Base-by-base conservation (phyloP, 768 basidiomycete species). In the Cantharellus anzutake region DNA sequence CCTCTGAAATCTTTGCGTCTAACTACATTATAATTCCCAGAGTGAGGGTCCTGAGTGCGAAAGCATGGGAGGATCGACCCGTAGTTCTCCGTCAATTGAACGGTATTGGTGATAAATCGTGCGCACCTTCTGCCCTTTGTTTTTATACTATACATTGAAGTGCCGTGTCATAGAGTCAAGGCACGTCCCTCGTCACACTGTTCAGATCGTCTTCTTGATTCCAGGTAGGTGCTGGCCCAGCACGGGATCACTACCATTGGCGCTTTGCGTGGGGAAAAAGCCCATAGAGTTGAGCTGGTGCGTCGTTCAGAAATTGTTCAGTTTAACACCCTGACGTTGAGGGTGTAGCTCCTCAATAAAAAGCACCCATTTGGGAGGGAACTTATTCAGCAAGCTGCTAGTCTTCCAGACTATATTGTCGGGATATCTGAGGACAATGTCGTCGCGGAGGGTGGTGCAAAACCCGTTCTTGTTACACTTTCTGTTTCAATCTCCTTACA, bases 71-170 rank as follows among this genome's bases (percentile, higher is more conserved):
- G 65, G 84, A 91, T 65, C 74, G 86, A 20, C 81, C 90, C 3
- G 73, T 82, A 11, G 84, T 94, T 4, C 76, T 98, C 59, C 78
- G 85, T 11, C 94, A 98, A 68, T 76, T 98, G 56, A 82, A 86
- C 41, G 80, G 82, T n/a, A 82, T 98, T 48, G 94, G 93, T 40
- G 88, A 91, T 67, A 90, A 89, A 78, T 88, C 86, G 87, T 89
- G 60, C 68, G 84, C 70, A 41, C 11, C 11, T 29, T 29, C 20
- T 29, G 11, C 11, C 44, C 44, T 48, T 48, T 48, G 11, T 29
- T 29, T 29, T 29, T 29, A 29, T 29, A 29, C 20, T 29, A 29
- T 29, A 29, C 20, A 29, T 29, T 11, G 7, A 55, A 55, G 11
- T 55, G 11, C 44, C 1, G 11, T 48, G 44, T 11, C 44, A 29